These are phyloP conservation scores for Leishmania guyanensis DNA, from an alignment of 208 protist genomes.

Conservation along the genomic window DNA sequence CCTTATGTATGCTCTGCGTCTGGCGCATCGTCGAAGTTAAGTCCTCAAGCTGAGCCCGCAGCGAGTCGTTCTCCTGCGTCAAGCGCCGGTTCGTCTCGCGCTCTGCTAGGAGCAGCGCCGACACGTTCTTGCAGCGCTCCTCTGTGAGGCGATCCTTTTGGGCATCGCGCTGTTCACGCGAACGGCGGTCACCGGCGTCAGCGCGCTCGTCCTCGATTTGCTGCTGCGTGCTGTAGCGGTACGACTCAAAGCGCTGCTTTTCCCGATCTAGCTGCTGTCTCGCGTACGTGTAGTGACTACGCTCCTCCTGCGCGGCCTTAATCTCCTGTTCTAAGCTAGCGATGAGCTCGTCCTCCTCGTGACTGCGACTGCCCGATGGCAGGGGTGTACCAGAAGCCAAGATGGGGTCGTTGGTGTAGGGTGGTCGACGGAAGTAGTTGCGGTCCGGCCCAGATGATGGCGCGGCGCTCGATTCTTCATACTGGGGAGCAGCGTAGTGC, in stretches of 20 bases:
- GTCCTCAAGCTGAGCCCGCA: slow-evolving; percentile 79
- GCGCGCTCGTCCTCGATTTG: slow-evolving; percentile 72
- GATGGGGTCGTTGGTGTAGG: not conserved
- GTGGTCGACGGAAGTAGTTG: slow-evolving; percentile 65
- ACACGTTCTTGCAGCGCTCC: slow-evolving; percentile 73
- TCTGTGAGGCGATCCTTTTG: slow-evolving; percentile 71
- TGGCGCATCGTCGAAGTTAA: slow-evolving; percentile 77
- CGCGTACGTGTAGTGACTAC: slow-evolving; percentile 59
- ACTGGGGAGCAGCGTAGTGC: slow-evolving; percentile 38
- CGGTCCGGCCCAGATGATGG: slow-evolving; percentile 20
- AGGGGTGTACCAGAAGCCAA: not conserved
- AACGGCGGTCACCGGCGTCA: slow-evolving; percentile 41
- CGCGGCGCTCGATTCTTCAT: slow-evolving; percentile 35
- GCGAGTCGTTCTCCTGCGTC: slow-evolving; percentile 76
- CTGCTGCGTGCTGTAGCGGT: slow-evolving; percentile 53
- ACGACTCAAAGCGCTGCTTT: slow-evolving; percentile 75
- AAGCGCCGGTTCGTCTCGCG: slow-evolving; percentile 68
- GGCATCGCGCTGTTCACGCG: slow-evolving; percentile 52
- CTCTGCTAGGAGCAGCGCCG: slow-evolving; percentile 72
- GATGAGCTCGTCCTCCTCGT: slow-evolving; percentile 74
- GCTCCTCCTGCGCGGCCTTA: slow-evolving; percentile 75
- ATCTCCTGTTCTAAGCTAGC: slow-evolving; percentile 78
- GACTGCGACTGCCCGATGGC: slow-evolving; percentile 7
- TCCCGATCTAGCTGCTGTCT: slow-evolving; percentile 79
- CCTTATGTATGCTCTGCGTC: slow-evolving; percentile 65